Conservation (phyloP, 441 rosid species). For the Arabidopsis lyrata region DNA sequence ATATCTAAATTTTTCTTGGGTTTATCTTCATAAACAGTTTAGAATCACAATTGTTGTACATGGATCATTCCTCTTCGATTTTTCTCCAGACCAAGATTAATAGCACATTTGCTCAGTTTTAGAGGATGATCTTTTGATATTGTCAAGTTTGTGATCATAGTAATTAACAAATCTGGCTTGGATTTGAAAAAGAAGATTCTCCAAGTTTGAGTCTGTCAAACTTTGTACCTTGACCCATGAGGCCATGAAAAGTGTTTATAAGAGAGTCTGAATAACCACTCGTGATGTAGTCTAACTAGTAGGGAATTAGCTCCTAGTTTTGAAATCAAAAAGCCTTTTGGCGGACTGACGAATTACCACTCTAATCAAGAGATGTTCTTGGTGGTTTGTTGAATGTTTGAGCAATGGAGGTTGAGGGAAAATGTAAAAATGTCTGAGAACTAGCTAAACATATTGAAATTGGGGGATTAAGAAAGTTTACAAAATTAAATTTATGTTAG, state of each 20-base stretch:
- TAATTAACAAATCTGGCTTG: background rate
- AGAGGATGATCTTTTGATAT: background rate
- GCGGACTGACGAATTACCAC: background rate
- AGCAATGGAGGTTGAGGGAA: background rate
- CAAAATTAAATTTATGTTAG: background rate
- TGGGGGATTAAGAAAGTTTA: background rate
- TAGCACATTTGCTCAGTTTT: too few species aligned
- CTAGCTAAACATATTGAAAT: background rate
- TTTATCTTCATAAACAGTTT: too few species aligned
- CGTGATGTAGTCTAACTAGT: background rate
- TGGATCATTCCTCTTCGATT: background rate
- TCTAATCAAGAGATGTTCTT: background rate
- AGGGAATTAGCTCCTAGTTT: background rate
- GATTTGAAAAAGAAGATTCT: background rate
- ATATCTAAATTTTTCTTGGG: too few species aligned
- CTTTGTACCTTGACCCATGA: background rate
- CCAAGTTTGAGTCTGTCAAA: background rate
- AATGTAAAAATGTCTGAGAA: constrained; percentile 9
- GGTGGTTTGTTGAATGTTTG: background rate
- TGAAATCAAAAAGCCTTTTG: background rate
- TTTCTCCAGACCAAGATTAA: too few species aligned
- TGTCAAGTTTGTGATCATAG: background rate
- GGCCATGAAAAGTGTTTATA: background rate
- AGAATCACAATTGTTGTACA: background rate
- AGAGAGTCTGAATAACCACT: background rate